Percentiles rank a stretch among this genome's conserved stretches.
These are phyloP conservation scores for Pezicula radicicola DNA, from an alignment of 2,329 filamentous ascomycete genomes.

Conservation along the genomic window DNA sequence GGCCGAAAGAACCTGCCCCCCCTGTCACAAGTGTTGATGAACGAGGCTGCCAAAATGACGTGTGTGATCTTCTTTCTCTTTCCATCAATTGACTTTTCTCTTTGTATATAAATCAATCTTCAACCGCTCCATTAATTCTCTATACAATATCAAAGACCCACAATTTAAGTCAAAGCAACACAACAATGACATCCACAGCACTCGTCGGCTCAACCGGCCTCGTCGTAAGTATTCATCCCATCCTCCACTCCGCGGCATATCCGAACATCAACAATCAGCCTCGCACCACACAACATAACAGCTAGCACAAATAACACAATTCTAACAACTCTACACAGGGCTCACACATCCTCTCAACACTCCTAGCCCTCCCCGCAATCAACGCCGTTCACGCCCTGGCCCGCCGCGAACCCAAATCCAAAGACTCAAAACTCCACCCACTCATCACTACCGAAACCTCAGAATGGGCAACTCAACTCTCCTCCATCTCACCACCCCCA, in stretches of 20 bases:
- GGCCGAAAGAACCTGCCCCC: no score
- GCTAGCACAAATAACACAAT: no score
- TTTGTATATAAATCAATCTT: neutral
- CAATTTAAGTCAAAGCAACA: neutral
- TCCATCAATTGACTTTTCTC: no score
- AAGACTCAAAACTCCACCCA: slow-evolving; percentile 57
- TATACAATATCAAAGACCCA: neutral
- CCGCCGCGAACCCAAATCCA: slow-evolving; percentile 56
- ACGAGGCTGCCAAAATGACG: no score
- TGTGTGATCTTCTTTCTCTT: no score
- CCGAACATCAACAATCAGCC: slow-evolving; percentile 5
- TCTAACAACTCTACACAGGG: slow-evolving; percentile 39
- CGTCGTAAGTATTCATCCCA: slow-evolving; percentile 35
- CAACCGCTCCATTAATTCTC: neutral
- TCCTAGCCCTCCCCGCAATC: slow-evolving; percentile 53
- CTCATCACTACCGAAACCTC: slow-evolving; percentile 64
- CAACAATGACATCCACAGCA: slow-evolving; percentile 39
- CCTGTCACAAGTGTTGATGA: no score
- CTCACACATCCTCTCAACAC: slow-evolving; percentile 67
- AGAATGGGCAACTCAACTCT: slow-evolving; percentile 64
- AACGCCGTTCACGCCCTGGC: slow-evolving; percentile 56
- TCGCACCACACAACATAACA: neutral
- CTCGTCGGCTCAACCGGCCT: slow-evolving; percentile 45
- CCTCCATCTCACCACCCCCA: slow-evolving; percentile 51
- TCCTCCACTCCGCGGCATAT: neutral